These are phyloP conservation scores for Colletotrichum siamense DNA, from an alignment of 2,329 filamentous ascomycete species.

Conservation along the genomic window DNA sequence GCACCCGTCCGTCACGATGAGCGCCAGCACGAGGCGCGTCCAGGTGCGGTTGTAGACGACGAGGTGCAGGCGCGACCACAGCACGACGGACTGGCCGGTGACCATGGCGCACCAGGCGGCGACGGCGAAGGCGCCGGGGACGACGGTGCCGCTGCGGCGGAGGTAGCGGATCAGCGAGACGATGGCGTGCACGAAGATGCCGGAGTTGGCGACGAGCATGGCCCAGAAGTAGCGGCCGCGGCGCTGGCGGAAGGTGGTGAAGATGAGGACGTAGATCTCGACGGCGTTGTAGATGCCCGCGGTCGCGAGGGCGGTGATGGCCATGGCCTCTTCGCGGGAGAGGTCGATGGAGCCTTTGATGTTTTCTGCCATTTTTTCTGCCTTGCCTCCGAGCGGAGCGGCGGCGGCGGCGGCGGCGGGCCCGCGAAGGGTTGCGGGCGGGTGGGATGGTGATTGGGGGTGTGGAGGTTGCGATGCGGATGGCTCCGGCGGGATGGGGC, in stretches of 20 bases:
- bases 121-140: conserved; percentile 1
- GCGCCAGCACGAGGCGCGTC: conserved; percentile 40
- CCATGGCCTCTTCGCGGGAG: conserved; percentile 12
- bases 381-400: not conserved
- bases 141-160: conserved; percentile 49
- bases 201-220: conserved; percentile 28
- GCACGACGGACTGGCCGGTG: conserved; percentile 43
- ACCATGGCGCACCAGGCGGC: conserved; percentile 59
- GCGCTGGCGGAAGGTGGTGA: conserved; percentile 28
- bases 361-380: not conserved
- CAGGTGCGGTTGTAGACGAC: conserved; percentile 41
- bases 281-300: conserved; percentile 27
- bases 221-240: conserved; percentile 35
- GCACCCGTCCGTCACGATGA: conserved; percentile 58
- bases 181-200: conserved; percentile 61
- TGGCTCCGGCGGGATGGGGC: not conserved
- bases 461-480: not conserved
- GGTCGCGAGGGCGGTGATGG: conserved; percentile 25
- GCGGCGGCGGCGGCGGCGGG: not conserved
- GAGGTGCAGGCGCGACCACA: conserved; percentile 58
- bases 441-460: not conserved
- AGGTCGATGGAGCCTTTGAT: conserved; percentile 6
- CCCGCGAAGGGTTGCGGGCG: not conserved
- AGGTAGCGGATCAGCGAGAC: conserved; percentile 50
- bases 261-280: conserved; percentile 30